Evolutionary conservation across 2,329 filamentous ascomycete species (phyloP).

Genomic region (Diplodia corticola): DNA sequence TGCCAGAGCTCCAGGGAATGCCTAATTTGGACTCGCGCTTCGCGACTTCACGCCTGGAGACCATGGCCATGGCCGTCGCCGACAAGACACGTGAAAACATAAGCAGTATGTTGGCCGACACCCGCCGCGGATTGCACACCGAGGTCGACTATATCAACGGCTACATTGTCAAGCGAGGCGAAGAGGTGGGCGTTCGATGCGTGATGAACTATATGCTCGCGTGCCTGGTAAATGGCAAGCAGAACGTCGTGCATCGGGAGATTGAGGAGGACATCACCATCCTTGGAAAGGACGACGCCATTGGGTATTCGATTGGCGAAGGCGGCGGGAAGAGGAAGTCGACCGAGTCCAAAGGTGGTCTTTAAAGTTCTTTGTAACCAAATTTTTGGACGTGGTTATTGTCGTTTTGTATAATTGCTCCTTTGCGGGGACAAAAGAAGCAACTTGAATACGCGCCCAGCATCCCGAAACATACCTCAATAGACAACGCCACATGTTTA

Average conservation of each 20-base stretch:
- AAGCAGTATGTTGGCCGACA: slow-evolving; percentile 68
- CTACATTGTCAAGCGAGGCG: slow-evolving; percentile 75
- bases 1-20: slow-evolving; percentile 72
- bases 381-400: background rate
- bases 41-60: slow-evolving; percentile 61
- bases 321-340: slow-evolving; percentile 2
- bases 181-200: slow-evolving; percentile 70
- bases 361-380: background rate
- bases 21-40: slow-evolving; percentile 62
- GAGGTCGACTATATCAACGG: slow-evolving; percentile 87
- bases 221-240: slow-evolving; percentile 72
- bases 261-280: slow-evolving; percentile 42
- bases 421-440: background rate
- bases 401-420: no score
- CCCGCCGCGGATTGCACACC: slow-evolving; percentile 62
- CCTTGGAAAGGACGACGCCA: slow-evolving; percentile 1
- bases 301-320: slow-evolving; percentile 7
- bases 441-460: background rate
- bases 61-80: slow-evolving; percentile 58
- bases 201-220: slow-evolving; percentile 72
- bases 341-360: no score
- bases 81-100: slow-evolving; percentile 56
- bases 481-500: background rate
- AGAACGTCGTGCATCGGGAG: slow-evolving; percentile 47
- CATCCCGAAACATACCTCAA: background rate